A percentile compares a stretch with the other conserved stretches of the same genome.
Conservation (phyloP, 306 rosid genomes). For the Trichosanthes cucumerina region DNA sequence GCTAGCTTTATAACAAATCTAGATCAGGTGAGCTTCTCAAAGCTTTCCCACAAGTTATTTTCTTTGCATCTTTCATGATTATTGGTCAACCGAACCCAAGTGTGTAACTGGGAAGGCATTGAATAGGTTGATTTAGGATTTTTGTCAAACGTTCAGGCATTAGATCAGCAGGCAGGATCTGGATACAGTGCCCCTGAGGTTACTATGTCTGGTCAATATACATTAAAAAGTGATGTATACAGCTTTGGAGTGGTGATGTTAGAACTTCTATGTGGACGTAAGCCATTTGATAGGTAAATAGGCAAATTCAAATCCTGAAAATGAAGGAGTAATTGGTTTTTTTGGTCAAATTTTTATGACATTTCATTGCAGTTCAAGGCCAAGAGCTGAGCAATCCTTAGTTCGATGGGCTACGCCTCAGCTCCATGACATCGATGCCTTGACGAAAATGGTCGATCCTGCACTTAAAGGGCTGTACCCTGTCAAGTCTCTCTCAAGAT, state of each 20-base stretch:
- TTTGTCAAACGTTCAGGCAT: conserved; percentile 31
- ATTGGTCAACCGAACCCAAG: background rate
- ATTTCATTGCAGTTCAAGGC: conserved; percentile 48
- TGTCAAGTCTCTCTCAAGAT: conserved; percentile 89
- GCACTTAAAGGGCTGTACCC: conserved; percentile 82
- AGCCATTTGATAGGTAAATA: conserved; percentile 83
- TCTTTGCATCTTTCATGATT: background rate
- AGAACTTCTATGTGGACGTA: conserved; percentile 91
- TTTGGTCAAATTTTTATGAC: background rate
- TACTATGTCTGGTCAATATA: conserved; percentile 60
- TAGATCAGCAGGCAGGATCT: conserved; percentile 55
- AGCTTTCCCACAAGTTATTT: background rate
- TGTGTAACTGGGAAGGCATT: background rate
- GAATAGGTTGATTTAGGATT: background rate
- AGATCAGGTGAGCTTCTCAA: background rate
- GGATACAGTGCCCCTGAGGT: conserved; percentile 91
- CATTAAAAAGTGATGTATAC: conserved; percentile 77
- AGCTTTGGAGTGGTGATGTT: conserved; percentile 95
- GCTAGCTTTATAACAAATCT: conserved; percentile 58
- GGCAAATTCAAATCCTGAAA: background rate
- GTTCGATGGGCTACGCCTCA: conserved; percentile 99
- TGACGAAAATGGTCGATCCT: conserved; percentile 95
- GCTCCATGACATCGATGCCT: conserved; percentile 94
- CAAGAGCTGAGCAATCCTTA: conserved; percentile 82
- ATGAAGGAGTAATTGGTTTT: background rate